Conservation (phyloP, 1,284 basidiomycete genomes). For the Chiua sp. region DNA sequence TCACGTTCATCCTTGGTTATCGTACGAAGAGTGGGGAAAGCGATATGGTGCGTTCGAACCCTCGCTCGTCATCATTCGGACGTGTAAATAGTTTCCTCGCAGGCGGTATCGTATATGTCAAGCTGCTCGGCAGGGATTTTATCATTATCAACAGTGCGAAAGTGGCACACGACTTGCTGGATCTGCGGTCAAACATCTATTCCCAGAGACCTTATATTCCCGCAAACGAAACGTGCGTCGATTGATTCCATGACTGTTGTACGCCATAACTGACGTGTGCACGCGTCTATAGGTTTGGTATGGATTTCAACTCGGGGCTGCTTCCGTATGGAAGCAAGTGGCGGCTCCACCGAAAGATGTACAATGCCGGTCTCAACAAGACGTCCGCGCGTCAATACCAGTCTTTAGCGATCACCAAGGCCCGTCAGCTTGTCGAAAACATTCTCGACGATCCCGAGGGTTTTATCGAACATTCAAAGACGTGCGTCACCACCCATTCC, state of each 20-base stretch:
- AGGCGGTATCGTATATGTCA: conserved; percentile 43
- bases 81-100: background rate
- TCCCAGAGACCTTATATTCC: conserved; percentile 43
- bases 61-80: background rate
- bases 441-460: conserved; percentile 25
- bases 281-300: conserved; percentile 31
- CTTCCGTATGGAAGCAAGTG: conserved; percentile 32
- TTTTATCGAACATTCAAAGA: conserved; percentile 19
- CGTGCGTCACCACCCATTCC: conserved; percentile 18
- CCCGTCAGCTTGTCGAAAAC: conserved; percentile 28
- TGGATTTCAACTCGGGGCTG: conserved; percentile 35
- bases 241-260: too few relatives aligned
- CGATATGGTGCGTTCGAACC: conserved; percentile 27
- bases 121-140: conserved; percentile 42
- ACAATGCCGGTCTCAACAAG: conserved; percentile 23
- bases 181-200: conserved; percentile 47
- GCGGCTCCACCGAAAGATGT: conserved; percentile 34
- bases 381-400: conserved; percentile 11
- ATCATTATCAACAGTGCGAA: conserved; percentile 45
- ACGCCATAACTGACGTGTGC: too few relatives aligned
- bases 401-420: conserved; percentile 24
- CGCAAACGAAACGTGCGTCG: conserved; percentile 26
- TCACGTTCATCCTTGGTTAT: conserved; percentile 29
- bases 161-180: conserved; percentile 45
- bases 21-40: conserved; percentile 37